Base-by-base conservation (phyloP, 2,329 filamentous ascomycete species). In the Pezizomycotina sp. region DNA sequence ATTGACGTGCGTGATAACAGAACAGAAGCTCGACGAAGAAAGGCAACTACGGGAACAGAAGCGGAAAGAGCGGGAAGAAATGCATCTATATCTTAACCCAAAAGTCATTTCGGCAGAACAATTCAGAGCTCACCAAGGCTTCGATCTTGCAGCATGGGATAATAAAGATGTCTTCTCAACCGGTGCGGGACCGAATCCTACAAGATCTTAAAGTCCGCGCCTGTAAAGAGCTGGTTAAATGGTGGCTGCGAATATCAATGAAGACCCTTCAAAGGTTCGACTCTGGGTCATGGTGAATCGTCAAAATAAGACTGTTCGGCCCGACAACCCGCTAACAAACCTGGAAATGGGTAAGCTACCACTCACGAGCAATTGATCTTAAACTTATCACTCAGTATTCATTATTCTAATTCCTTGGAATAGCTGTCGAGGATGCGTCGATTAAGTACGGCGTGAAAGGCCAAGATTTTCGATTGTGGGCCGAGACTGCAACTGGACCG, bases 231-330 rank as follows among this genome's bases (percentile, higher is more conserved):
- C 74, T 95, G 45, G 69, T 75, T 4, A 62, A 64, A 66, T 67
- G 14, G 66, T 95, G 42, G 83, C 78, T 0, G 59, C 70, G 24
- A 77, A 92, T 38, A 64, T 77, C 31, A 66, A 63, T 0, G 58
- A 77, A 31, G 35, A 43, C 8, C 64, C 76, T 1, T 71, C 72
- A 38, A 69, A 71, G 43, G 60, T 95, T 15, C 72, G 89, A 14
- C 69, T 92, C 12, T 98, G 89, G 91, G 72, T 82, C 36, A 93
- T 98, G 84, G 89, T 98, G 1, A 95, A 93, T 54, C 77, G 89
- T 7, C 89, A 98, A 56, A 98, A 98, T 56, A 93, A 92, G 58
- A 98, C 89, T 0, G 77, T 82, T 23, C 73, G 89, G 12, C 89
- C 91, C 0, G 89, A 98, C 54, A 75, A 81, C 40, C 80, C 83